Evolutionary conservation across 306 rosid species (phyloP), one percentile per base, ranked within the genome.

Genomic region (Dicorynia guianensis): DNA sequence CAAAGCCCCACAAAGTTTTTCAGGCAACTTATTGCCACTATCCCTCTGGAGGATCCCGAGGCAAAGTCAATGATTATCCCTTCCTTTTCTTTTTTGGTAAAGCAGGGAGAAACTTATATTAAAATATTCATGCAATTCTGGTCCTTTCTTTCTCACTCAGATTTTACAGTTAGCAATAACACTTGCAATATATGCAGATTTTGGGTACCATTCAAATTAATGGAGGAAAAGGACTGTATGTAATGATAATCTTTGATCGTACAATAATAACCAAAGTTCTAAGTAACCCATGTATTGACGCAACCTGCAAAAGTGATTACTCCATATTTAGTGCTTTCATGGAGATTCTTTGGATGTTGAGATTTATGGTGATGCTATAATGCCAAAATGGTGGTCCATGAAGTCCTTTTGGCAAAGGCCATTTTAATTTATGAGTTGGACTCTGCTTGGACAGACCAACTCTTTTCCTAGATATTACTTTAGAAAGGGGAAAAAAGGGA

Each of bases 381-480:
- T 81, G 77, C 80, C 79, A 82, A 84, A 80, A 84, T 81, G 82
- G 98, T 88, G 98, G 98, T 89, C 98, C 98, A 86, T 76, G 20
- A 74, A 76, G 83, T 84, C 80, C 88, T 84, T 85, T 89, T 77
- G 71, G 11, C 74, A 85, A 80, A 76, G 90, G 56, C 80, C 76
- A 64, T 86, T 40, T 71, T 60, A 74, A 68, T 87, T 81, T 76
- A 74, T 83, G 76, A 78, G 69, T 79, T 77, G 69, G 80, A 76
- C 49, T 80, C 40, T 66, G 42, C 83, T 82, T 82, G 67, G 76
- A 82, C 95, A 81, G 66, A 80, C 57, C 81, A 83, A 59, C 79
- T 87, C 87, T 86, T 80, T 81, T 72, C 79, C 82, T 81, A 61
- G 83, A 88, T 85, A 70, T 83, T 80, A 38, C 81, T 78, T 77